phyloP scores from a whole-genome alignment of 352 stramenopile genomes.

The Plasmopara halstedii region DNA sequence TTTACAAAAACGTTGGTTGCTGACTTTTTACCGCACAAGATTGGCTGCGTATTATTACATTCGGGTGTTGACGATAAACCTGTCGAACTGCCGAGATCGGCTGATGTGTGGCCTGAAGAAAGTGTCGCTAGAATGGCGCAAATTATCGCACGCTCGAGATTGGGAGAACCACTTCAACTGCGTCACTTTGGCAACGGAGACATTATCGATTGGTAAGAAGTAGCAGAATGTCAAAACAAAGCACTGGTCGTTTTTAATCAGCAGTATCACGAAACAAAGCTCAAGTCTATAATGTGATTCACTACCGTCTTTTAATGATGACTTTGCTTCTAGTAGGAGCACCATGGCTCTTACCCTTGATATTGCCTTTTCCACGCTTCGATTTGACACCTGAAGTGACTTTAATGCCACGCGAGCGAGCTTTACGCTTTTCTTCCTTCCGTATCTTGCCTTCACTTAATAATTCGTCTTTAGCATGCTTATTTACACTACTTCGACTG shows the following conservation, averaged over 20 bases:
- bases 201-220: slow-evolving; percentile 41
- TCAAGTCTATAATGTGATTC: background rate
- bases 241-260: slow-evolving; percentile 17
- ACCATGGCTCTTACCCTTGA: slow-evolving; percentile 74
- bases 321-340: slow-evolving; percentile 79
- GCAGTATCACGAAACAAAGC: background rate
- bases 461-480: slow-evolving; percentile 72
- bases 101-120: slow-evolving; percentile 33
- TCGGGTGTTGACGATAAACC: slow-evolving; percentile 52
- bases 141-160: slow-evolving; percentile 36
- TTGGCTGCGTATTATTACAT: slow-evolving; percentile 49
- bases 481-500: slow-evolving; percentile 53
- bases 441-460: slow-evolving; percentile 72
- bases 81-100: slow-evolving; percentile 29
- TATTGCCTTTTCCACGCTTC: slow-evolving; percentile 65
- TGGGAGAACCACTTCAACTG: slow-evolving; percentile 50
- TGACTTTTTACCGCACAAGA: slow-evolving; percentile 46
- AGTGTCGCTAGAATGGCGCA: slow-evolving; percentile 44
- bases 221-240: slow-evolving; percentile 1
- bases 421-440: slow-evolving; percentile 82
- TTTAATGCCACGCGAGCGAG: slow-evolving; percentile 71
- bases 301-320: slow-evolving; percentile 54
- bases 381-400: slow-evolving; percentile 29
- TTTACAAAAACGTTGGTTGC: slow-evolving; percentile 46
- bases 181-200: slow-evolving; percentile 48